Evolutionary conservation across 1,284 basidiomycete genomes (phyloP).

Genomic region (Pyrrhoderma lamaoense): DNA sequence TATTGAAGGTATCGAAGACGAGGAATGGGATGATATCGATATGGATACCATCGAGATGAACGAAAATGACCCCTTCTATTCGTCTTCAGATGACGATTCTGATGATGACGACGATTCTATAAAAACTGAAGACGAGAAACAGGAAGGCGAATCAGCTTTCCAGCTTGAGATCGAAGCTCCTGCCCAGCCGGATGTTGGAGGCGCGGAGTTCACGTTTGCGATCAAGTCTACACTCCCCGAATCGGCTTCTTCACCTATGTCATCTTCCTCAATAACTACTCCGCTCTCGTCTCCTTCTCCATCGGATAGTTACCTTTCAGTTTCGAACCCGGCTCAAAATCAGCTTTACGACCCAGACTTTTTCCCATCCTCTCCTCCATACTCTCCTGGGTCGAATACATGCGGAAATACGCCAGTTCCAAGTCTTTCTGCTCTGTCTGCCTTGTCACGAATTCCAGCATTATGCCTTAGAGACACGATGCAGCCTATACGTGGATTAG

Average conservation of each 20-base stretch:
- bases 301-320: too few species aligned
- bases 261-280: not conserved
- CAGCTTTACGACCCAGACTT: too few species aligned
- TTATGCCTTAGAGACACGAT: slow-evolving; percentile 9
- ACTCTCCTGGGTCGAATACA: not conserved
- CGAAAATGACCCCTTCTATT: not conserved
- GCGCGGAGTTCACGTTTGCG: slow-evolving; percentile 7
- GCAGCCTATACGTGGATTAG: slow-evolving; percentile 7
- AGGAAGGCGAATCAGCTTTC: slow-evolving; percentile 1
- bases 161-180: not conserved
- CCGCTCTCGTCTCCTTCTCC: not conserved
- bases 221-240: not conserved
- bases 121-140: not conserved
- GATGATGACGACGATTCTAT: not conserved
- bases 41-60: not conserved
- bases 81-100: not conserved
- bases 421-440: not conserved
- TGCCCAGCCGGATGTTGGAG: not conserved
- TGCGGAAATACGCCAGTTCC: not conserved
- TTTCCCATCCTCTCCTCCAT: too few species aligned
- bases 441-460: not conserved
- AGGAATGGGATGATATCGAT: slow-evolving; percentile 5
- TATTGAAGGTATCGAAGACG: slow-evolving; percentile 13
- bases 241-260: not conserved
- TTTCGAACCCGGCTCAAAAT: too few species aligned